Conservation (phyloP, 2,329 filamentous ascomycete genomes). For the Neonectria hederae region DNA sequence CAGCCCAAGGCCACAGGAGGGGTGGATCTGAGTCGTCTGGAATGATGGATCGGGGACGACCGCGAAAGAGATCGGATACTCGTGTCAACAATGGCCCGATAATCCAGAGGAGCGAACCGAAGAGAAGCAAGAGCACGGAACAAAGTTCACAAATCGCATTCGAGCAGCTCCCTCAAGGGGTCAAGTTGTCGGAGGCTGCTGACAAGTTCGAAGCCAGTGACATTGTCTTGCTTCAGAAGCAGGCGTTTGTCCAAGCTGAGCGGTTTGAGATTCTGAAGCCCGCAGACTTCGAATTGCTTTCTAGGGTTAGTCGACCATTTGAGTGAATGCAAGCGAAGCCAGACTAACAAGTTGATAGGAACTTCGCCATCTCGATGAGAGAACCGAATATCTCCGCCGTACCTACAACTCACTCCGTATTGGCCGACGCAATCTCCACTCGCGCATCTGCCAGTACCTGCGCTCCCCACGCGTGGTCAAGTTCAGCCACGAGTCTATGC, state of each 20-base stretch:
- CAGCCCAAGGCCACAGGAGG: constrained; percentile 55
- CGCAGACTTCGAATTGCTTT: constrained; percentile 72
- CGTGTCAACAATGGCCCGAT: constrained; percentile 50
- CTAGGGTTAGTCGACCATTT: constrained; percentile 59
- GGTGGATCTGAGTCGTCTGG: constrained; percentile 66
- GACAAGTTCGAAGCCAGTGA: constrained; percentile 60
- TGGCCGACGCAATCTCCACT: constrained; percentile 80
- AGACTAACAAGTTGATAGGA: constrained; percentile 58
- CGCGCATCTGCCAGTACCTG: constrained; percentile 80
- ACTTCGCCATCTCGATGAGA: constrained; percentile 78
- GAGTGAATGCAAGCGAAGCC: neutral
- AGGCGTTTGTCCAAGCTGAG: constrained; percentile 69
- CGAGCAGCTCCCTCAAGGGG: constrained; percentile 68
- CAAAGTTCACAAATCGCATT: constrained; percentile 58
- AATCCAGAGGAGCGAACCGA: constrained; percentile 53
- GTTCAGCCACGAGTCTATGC: constrained; percentile 78
- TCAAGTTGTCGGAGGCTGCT: constrained; percentile 62
- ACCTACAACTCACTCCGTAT: constrained; percentile 79
- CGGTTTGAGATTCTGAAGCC: constrained; percentile 71
- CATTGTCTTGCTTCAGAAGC: constrained; percentile 62
- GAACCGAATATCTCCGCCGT: constrained; percentile 79
- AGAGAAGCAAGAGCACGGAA: constrained; percentile 60
- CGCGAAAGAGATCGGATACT: constrained; percentile 61
- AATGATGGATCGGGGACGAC: constrained; percentile 70
- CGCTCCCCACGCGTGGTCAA: constrained; percentile 75